Evolutionary conservation across 1,284 basidiomycete genomes (phyloP), one percentile per base, ranked within the genome.

Genomic region (Paramarasmius palmivorus): DNA sequence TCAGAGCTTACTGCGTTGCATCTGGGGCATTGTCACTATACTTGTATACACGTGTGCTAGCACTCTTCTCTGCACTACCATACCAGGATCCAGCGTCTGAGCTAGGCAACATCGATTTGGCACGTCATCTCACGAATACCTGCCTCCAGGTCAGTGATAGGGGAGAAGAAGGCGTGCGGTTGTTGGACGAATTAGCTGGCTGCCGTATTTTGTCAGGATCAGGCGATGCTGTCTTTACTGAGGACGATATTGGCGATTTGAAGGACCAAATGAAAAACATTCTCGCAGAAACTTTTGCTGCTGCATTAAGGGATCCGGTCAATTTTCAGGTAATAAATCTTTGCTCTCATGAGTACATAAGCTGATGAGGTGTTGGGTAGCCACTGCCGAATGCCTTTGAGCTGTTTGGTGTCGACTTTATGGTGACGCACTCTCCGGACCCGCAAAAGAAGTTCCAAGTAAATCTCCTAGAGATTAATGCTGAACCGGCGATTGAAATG

Each of bases 401-500:
- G 69, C 82, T 99, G 10, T 98, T 90, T 65, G 96, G 96, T 0
- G 82, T 93, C 9, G 96, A 99, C 68, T 88, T 99, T 58, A 73
- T 99, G 14, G 82, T 98, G 26, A 83, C 85, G 5, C 79, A 86
- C 62, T 67, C 57, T 29, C 59, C 38, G 8, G 53, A 20, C 9
- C 26, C 54, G 22, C 34, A 58, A 14, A 36, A 54, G 1, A 54
- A 61, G 10, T 81, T 91, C 54, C 79, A 82, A 58, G 86, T 93
- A 2, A 88, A 89, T 55, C 73, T 98, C 3, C 78, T 98, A 25
- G 96, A 98, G 68, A 79, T 97, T 65, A 98, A 98, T 67, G 88
- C 95, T 19, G 95, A 97, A 61, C 96, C 96, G 2, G 96, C 98
- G 52, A 98, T 98, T 60, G 92, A 95, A 63, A 83, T 98, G 58